Conservation (phyloP, 345 rosid species). For the Citrus hindsii region DNA sequence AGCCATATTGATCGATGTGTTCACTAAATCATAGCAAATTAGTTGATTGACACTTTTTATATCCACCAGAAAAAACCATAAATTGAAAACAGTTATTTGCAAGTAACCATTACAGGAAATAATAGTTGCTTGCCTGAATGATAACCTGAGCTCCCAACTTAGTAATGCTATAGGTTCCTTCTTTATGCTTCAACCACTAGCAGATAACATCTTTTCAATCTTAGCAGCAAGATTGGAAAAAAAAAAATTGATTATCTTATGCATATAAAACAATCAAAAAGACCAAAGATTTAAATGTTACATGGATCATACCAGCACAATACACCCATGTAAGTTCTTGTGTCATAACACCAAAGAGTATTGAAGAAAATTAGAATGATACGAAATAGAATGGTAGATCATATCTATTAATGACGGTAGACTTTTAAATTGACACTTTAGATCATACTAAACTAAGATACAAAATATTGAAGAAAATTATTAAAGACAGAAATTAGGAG, state of each 20-base stretch:
- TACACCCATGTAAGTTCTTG: neutral
- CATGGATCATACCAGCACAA: neutral
- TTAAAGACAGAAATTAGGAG: neutral
- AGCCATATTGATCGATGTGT: neutral
- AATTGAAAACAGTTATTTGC: neutral
- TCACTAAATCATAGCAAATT: neutral
- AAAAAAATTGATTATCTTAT: neutral
- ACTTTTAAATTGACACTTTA: neutral
- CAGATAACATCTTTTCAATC: conserved; percentile 1
- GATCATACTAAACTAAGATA: neutral
- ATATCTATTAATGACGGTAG: neutral
- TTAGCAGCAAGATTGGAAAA: neutral
- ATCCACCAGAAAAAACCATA: neutral
- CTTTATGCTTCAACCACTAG: neutral
- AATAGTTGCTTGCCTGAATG: neutral
- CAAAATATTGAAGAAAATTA: neutral
- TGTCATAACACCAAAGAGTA: neutral
- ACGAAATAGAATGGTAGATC: neutral
- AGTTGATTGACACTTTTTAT: neutral
- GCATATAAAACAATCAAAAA: neutral
- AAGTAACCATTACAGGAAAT: neutral
- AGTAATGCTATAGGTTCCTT: neutral
- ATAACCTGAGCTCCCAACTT: neutral
- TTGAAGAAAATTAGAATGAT: neutral
- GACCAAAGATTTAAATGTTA: neutral